A percentile compares a stretch with the other conserved stretches of the same genome.
Conservation (phyloP, 208 protist genomes). For the Wallacemonas collosoma region DNA sequence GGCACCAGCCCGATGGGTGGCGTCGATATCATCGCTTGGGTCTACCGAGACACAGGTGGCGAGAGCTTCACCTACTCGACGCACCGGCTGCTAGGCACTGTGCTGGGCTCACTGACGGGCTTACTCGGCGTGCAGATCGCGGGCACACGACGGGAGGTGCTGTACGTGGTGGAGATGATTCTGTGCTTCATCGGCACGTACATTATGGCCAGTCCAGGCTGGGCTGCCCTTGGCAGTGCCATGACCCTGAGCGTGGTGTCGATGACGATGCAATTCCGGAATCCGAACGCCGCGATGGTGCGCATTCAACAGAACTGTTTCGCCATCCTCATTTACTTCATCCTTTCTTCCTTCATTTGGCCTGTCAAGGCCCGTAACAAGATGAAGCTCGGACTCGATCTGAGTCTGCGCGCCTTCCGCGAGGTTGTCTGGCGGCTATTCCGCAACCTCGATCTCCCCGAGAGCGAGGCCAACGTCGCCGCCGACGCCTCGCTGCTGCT, state of each 20-base stretch:
- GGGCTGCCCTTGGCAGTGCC: conserved; percentile 66
- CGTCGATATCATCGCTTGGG: conserved; percentile 80
- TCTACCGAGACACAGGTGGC: conserved; percentile 76
- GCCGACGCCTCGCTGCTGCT: conserved; percentile 45
- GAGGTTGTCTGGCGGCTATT: conserved; percentile 69
- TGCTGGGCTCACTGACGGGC: conserved; percentile 73
- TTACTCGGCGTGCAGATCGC: conserved; percentile 74
- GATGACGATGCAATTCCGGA: conserved; percentile 72
- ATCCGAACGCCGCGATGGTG: conserved; percentile 55
- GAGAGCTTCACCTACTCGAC: conserved; percentile 85
- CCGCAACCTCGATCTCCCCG: conserved; percentile 83
- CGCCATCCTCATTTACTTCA: conserved; percentile 87
- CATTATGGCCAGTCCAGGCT: conserved; percentile 68
- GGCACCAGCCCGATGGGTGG: conserved; percentile 66
- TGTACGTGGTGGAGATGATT: conserved; percentile 65
- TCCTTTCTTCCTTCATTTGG: conserved; percentile 78
- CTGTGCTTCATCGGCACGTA: conserved; percentile 78
- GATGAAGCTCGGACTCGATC: conserved; percentile 72
- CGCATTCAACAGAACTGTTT: conserved; percentile 92
- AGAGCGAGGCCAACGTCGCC: conserved; percentile 63
- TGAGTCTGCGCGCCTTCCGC: conserved; percentile 67
- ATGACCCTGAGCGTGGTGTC: conserved; percentile 84
- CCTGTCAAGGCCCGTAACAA: conserved; percentile 73
- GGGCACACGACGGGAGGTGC: conserved; percentile 36
- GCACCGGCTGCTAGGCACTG: conserved; percentile 82